Base-by-base conservation (phyloP, 208 protist species). In the Leishmania tropica region DNA sequence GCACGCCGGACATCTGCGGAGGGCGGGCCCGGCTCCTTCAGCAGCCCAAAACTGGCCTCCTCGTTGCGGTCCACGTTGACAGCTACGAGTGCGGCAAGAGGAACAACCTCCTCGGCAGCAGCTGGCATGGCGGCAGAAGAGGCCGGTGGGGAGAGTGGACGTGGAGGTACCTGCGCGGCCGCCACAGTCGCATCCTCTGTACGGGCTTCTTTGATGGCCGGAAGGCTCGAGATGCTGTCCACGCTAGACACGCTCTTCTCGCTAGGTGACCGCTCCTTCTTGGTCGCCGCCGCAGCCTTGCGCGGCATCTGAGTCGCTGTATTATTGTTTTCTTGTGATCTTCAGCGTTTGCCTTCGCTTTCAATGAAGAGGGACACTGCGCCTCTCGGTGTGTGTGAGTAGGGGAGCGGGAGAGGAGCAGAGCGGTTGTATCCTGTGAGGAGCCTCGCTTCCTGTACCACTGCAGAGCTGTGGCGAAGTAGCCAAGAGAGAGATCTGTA, bases 11-110 rank as follows among this genome's bases (percentile, higher is more conserved):
- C 88, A 65, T 85, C 79, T 3, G 79, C 74, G 15, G 85, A 75
- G 56, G 94, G 94, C 56, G 94, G 83, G 2, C 80, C 85, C 8
- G 94, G 94, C 85, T 97, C 93, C 87, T 92, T 92, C 37, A 97
- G 80, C 19, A 97, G 76, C 15, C 93, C 94, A 65, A 92, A 86
- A 40, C 76, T 85, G 13, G 93, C 91, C 85, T 97, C 94, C 51
- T 78, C 54, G 47, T 71, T 83, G 73, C 91, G 92, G 75, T 94
- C 88, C 64, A 93, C 87, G 58, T 90, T 83, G 1, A 85, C 83
- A 3, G 90, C 90, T 74, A 88, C 87, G 0, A 97, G 65, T 10
- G 92, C 87, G 2, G 94, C 83, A 21, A 97, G 78, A 21, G 94
- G 89, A 24, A 97, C 90, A 48, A 93, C 82, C 72, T 94, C 90